Base-by-base conservation (phyloP, 202 grass and related monocot species). In the Zoysia matrella region DNA sequence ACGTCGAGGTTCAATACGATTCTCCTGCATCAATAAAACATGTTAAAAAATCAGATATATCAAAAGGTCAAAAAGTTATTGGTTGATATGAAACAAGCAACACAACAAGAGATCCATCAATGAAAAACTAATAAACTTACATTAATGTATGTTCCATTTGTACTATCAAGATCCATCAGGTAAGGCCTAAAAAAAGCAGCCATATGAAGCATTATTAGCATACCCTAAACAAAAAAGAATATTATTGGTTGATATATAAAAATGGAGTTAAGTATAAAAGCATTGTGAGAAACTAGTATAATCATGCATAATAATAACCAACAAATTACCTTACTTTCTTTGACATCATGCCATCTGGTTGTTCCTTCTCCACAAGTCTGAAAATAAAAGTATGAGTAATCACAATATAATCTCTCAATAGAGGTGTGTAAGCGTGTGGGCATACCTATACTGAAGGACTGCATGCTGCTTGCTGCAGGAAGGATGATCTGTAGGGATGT, bases 391-490 rank as follows among this genome's bases (percentile, higher is more conserved):
- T 3, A 63, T 65, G 30, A 79, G 13, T 46, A 6, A 42, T 63
- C 11, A 71, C 45, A 75, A 73, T 51, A 78, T 48, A 40, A 83
- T 52, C 67, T 70, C 43, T 77, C 47, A 73, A 67, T 53, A 85
- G 16, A 72, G 11, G 11, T 36, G 52, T 47, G 16, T 10, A 46
- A 42, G 1, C 72, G 15, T 72, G 42, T 63, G 69, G 15, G 7
- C 48, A 81, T 76, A 84, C 84, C 69, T 67, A 65, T 83, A 86
- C 80, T 98, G 95, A 81, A 98, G 93, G 87, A 98, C 90, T 1
- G 95, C 92, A 79, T 98, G 95, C 58, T 98, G 95, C 56, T 98
- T 98, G 86, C 92, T 95, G 83, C 95, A 98, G 72, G 95, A 98
- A 11, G 92, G 92, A 81, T 98, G 92, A 82, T 98, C 95, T 8